Conservation (phyloP, 2,329 filamentous ascomycete species). For the Scedosporium boydii region DNA sequence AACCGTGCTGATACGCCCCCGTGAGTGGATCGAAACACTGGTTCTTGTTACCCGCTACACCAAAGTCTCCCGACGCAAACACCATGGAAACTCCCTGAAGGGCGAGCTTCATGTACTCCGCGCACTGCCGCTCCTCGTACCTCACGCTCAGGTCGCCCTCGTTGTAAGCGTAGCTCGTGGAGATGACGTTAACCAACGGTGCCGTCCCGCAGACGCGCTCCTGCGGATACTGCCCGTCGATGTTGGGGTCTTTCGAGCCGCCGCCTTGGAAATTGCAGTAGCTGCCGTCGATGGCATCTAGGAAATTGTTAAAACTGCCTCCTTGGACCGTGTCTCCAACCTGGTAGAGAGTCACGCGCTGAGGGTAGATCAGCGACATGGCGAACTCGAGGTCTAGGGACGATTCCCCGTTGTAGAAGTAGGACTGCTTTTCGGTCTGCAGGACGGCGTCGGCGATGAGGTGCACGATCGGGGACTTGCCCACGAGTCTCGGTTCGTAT, state of each 20-base stretch:
- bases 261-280: constrained; percentile 33
- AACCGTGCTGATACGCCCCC: constrained; percentile 12
- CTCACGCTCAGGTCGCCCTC: constrained; percentile 30
- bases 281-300: constrained; percentile 34
- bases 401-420: constrained; percentile 31
- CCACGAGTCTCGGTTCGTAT: constrained; percentile 30
- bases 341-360: constrained; percentile 39
- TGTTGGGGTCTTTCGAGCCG: constrained; percentile 19
- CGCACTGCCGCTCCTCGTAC: constrained; percentile 34
- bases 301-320: constrained; percentile 31
- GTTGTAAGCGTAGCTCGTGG: constrained; percentile 42
- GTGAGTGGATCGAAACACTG: constrained; percentile 23
- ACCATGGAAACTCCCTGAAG: constrained; percentile 40
- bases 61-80: constrained; percentile 41
- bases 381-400: constrained; percentile 46
- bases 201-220: constrained; percentile 34
- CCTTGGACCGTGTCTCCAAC: constrained; percentile 24
- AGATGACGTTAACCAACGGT: constrained; percentile 40
- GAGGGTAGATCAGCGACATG: constrained; percentile 42
- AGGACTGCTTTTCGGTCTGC: constrained; percentile 21
- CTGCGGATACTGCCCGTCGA: constrained; percentile 28
- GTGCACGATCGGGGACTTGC: constrained; percentile 31
- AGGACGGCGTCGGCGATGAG: constrained; percentile 37
- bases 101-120: constrained; percentile 48
- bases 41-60: constrained; percentile 29